Evolutionary conservation across 2,329 filamentous ascomycete species (phyloP).

Genomic region (Colletotrichum lindemuthianum): DNA sequence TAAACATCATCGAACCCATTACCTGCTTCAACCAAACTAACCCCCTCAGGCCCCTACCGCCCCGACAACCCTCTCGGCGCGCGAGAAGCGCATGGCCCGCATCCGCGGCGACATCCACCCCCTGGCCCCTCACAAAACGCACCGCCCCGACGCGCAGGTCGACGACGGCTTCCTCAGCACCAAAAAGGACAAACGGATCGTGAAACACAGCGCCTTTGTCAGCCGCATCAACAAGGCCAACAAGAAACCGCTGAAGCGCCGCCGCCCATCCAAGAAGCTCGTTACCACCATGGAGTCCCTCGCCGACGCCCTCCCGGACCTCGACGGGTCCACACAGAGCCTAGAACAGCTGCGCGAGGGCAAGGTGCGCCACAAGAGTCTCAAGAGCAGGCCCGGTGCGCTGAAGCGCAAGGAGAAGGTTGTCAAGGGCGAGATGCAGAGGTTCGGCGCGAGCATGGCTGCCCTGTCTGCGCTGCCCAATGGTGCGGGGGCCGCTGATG

Average conservation of each 20-base stretch:
- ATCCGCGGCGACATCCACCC: constrained; percentile 60
- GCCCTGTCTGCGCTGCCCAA: constrained; percentile 63
- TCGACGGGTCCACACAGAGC: constrained; percentile 59
- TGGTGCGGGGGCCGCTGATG: constrained; percentile 40
- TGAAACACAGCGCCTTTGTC: constrained; percentile 84
- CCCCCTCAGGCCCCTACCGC: constrained; percentile 41
- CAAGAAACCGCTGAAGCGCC: constrained; percentile 67
- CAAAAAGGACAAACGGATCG: constrained; percentile 85
- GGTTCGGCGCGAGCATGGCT: constrained; percentile 86
- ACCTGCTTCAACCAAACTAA: neutral
- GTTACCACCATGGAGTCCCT: constrained; percentile 79
- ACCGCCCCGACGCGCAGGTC: constrained; percentile 61
- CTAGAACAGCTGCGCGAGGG: constrained; percentile 58
- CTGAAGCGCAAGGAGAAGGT: constrained; percentile 85
- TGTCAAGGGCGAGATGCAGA: constrained; percentile 81
- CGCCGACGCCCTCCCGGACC: constrained; percentile 80
- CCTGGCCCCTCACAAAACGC: constrained; percentile 61
- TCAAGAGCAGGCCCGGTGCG: constrained; percentile 80
- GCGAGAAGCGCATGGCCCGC: constrained; percentile 64
- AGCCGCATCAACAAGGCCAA: constrained; percentile 68
- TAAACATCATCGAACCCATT: neutral
- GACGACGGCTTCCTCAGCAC: constrained; percentile 71
- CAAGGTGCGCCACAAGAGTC: constrained; percentile 77
- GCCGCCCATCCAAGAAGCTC: constrained; percentile 81
- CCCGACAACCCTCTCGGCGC: constrained; percentile 66